Percentiles rank a stretch among this genome's conserved stretches.
Conservation (phyloP, 176 grass and related monocot species). For the Ampelocalamus luodianensis region DNA sequence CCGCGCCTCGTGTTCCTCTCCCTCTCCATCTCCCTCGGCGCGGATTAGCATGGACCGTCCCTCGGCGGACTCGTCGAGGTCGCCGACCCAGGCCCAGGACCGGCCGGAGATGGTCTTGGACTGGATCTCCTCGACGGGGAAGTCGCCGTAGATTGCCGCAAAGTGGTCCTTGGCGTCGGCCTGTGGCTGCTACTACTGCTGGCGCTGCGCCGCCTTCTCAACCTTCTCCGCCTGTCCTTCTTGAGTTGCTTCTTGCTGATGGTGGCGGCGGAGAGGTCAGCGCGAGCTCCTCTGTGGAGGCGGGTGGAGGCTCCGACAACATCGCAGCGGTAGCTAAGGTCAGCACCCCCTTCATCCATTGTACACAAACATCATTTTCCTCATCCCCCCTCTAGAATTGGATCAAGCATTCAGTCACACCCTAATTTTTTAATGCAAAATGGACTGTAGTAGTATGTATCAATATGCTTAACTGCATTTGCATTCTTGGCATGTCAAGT, state of each 20-base stretch:
- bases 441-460: no score
- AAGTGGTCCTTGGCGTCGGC: neutral
- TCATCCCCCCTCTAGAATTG: no score
- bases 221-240: neutral
- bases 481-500: no score
- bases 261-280: conserved; percentile 13
- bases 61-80: no score
- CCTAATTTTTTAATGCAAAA: neutral
- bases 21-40: no score
- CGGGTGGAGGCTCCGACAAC: conserved; percentile 47
- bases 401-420: no score
- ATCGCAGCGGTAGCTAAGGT: conserved; percentile 14
- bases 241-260: conserved; percentile 39
- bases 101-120: no score
- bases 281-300: neutral
- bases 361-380: no score
- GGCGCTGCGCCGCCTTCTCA: neutral
- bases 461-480: no score
- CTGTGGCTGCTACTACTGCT: neutral
- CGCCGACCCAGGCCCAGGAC: no score
- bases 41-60: no score
- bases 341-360: neutral
- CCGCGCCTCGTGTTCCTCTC: no score
- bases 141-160: neutral
- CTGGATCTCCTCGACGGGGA: neutral